Base-by-base conservation (phyloP, 805 yeast genomes). In the Wickerhamiella kurtzmanii region DNA sequence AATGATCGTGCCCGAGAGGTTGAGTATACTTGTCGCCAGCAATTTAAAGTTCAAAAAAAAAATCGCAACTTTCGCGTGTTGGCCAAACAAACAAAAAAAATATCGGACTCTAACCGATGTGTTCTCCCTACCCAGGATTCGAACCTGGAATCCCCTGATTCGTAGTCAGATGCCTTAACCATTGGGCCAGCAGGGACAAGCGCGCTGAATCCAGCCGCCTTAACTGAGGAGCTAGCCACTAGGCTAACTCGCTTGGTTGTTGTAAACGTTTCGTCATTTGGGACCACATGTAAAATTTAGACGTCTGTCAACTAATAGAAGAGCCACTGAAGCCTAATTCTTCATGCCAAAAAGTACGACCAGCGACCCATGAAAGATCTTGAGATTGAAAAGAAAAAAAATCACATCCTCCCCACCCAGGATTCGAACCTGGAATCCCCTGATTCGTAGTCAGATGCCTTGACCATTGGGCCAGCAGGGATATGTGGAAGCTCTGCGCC, bases 141-240 rank as follows among this genome's bases (percentile, higher is more conserved):
- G 47, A 44, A 44, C 47, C 47, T 44, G 44, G 47, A 35, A 44
- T 44, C 47, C 41, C 36, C 45, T 43, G 45, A 38, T 44, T 44
- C 46, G 46, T 44, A 44, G 46, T 38, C 46, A 38, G 38, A 36
- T 36, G 38, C 38, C 38, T 36, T 36, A 36, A 36, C 38, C 38
- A 36, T 36, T 36, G 38, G 38, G 38, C 38, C 38, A 36, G 38
- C 38, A 36, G 38, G 38, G 38, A 36, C n/a, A 36, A 25, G 32
- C 32, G 32, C 32, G 32, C 32, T 25, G 32, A 25, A 25, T 25
- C n/a, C 32, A 25, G 32, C 32, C 32, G 32, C 32, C 11, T 25
- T 25, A n/a, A n/a, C n/a, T n/a, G n/a, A n/a, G n/a, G n/a, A n/a
- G 32, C 11, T 25, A 25, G 32, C 32, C 32, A 25, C 32, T 25